These are phyloP conservation scores for Solanum hybrid DNA, from an alignment of 305 asterid genomes.

Conservation along the genomic window DNA sequence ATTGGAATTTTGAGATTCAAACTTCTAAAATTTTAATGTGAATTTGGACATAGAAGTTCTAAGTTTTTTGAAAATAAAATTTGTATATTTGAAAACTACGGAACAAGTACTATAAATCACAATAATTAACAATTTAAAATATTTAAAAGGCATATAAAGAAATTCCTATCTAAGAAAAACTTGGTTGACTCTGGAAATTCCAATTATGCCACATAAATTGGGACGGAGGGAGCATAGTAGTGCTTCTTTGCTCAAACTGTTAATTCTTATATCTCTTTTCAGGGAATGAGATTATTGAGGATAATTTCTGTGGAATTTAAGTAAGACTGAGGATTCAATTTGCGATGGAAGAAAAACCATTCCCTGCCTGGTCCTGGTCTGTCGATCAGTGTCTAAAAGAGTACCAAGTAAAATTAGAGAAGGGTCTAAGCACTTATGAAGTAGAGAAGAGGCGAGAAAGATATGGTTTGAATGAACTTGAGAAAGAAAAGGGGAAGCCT, in stretches of 20 bases:
- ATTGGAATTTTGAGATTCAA: not conserved
- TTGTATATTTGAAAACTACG: not conserved
- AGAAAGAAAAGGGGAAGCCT: slow-evolving; percentile 69
- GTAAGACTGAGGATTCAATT: slow-evolving; percentile 24
- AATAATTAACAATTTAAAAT: not conserved
- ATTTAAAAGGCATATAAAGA: not conserved
- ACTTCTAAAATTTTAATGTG: not conserved
- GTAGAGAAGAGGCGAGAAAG: slow-evolving; percentile 54
- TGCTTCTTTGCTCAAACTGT: not conserved
- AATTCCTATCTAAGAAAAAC: not conserved
- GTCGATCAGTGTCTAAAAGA: slow-evolving; percentile 71
- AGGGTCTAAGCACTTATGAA: slow-evolving; percentile 58
- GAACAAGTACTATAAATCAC: not conserved
- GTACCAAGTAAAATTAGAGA: slow-evolving; percentile 57
- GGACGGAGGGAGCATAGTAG: not conserved
- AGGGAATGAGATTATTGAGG: slow-evolving; percentile 2
- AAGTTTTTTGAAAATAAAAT: not conserved
- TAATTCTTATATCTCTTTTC: not conserved
- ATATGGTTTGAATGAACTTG: slow-evolving; percentile 68
- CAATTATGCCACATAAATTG: not conserved
- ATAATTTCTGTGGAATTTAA: not conserved
- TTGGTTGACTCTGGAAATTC: not conserved
- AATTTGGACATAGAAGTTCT: not conserved
- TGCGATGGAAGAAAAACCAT: slow-evolving; percentile 29
- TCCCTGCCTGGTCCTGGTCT: slow-evolving; percentile 74